Evolutionary conservation across 1,139 yeast genomes (phyloP).

Genomic region (Sugiyamaella novakii): DNA sequence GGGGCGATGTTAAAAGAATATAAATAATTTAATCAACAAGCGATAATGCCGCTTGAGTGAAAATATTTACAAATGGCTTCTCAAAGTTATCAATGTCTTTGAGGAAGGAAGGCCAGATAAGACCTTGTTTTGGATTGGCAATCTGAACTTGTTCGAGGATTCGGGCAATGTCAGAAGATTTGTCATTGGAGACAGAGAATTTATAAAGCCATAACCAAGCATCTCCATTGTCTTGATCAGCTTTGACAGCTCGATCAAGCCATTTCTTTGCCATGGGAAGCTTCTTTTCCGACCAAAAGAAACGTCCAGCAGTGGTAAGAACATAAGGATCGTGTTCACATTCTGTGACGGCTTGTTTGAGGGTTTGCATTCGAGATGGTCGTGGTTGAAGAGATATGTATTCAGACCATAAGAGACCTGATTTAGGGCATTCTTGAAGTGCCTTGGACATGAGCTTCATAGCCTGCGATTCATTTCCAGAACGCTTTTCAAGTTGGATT

Average conservation of each 20-base stretch:
- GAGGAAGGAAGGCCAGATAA: constrained; percentile 53
- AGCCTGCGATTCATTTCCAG: constrained; percentile 57
- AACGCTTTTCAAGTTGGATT: constrained; percentile 57
- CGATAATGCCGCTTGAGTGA: constrained; percentile 32
- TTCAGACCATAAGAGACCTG: constrained; percentile 65
- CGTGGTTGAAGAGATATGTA: constrained; percentile 54
- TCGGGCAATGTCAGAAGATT: constrained; percentile 26
- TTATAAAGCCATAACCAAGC: constrained; percentile 71
- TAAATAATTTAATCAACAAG: constrained; percentile 5
- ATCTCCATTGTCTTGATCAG: constrained; percentile 69
- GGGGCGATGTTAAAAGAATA: constrained; percentile 1
- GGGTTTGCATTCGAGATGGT: constrained; percentile 59
- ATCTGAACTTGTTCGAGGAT: constrained; percentile 39
- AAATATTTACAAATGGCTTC: constrained; percentile 45
- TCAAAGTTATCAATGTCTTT: constrained; percentile 51
- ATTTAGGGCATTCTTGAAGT: constrained; percentile 58
- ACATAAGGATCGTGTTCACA: constrained; percentile 65
- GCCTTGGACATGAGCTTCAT: constrained; percentile 61
- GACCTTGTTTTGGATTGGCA: constrained; percentile 62
- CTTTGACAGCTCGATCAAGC: constrained; percentile 68
- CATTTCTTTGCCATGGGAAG: constrained; percentile 67
- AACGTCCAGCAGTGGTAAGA: constrained; percentile 63
- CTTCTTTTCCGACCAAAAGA: constrained; percentile 71
- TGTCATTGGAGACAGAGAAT: constrained; percentile 34
- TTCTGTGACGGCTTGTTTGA: constrained; percentile 69